phyloP scores from a whole-genome alignment of 768 basidiomycete species.

The Tricholoma flavovirens region DNA sequence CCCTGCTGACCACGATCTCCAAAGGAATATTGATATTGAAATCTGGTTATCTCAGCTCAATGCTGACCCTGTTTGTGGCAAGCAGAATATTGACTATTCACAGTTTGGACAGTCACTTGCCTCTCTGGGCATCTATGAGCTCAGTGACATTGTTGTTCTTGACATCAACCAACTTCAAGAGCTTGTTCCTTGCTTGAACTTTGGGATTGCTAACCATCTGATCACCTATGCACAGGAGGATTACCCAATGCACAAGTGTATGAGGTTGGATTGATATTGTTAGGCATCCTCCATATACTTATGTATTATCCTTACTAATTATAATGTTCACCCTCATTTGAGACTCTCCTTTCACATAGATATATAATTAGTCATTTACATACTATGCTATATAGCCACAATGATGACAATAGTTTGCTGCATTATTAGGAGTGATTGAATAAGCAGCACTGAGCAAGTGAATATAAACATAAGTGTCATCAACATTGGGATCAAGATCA shows the following conservation, averaged over 20 bases:
- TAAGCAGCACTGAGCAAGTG: conserved; percentile 18
- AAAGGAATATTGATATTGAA: not conserved
- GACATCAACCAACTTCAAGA: not conserved
- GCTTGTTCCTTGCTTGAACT: not conserved
- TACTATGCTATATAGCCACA: conserved; percentile 12
- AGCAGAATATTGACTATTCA: not conserved
- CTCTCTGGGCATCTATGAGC: not conserved
- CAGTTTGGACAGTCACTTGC: not conserved
- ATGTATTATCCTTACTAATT: too few relatives aligned
- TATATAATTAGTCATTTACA: not conserved
- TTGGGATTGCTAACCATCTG: not conserved
- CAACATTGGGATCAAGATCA: conserved; percentile 5
- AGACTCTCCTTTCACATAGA: not conserved
- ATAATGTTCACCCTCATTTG: not conserved
- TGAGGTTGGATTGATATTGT: not conserved
- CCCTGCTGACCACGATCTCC: not conserved
- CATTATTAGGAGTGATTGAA: conserved; percentile 12
- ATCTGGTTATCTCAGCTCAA: not conserved
- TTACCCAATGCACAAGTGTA: not conserved
- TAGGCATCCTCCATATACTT: too few relatives aligned
- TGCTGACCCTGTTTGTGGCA: not conserved
- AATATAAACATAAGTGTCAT: too few relatives aligned
- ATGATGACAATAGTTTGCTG: too few relatives aligned
- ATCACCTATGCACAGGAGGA: not conserved
- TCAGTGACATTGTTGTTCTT: not conserved